phyloP scores from a whole-genome alignment of 1,284 basidiomycete genomes.

The Ganoderma resinaceum region DNA sequence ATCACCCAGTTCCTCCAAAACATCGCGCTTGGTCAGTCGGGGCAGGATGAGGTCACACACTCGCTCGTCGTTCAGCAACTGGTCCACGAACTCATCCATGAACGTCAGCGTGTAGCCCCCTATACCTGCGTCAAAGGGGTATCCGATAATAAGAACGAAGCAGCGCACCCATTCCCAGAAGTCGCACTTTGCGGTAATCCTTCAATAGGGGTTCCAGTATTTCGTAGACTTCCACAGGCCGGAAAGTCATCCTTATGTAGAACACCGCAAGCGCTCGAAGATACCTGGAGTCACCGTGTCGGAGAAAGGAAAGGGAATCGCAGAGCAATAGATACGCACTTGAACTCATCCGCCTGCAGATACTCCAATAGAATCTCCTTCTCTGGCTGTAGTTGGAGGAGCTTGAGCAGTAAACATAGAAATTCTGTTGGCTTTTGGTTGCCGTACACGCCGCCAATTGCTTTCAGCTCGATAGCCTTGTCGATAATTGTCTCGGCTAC shows the following conservation, averaged over 20 bases:
- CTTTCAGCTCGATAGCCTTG: conserved; percentile 83
- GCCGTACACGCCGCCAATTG: conserved; percentile 92
- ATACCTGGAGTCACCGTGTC: conserved; percentile 63
- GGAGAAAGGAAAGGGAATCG: not conserved
- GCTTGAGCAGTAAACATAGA: conserved; percentile 90
- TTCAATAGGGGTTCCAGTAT: conserved; percentile 93
- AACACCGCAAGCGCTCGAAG: conserved; percentile 92
- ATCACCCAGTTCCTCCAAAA: conserved; percentile 92
- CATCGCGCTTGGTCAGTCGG: conserved; percentile 84
- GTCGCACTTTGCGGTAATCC: conserved; percentile 91
- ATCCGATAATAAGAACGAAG: not conserved
- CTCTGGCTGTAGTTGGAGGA: conserved; percentile 97
- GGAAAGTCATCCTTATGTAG: conserved; percentile 96
- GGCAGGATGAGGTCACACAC: conserved; percentile 98
- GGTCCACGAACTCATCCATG: conserved; percentile 94
- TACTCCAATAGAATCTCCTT: conserved; percentile 97
- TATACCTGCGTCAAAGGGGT: conserved; percentile 37
- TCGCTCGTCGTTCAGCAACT: conserved; percentile 86
- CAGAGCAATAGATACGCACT: conserved; percentile 63
- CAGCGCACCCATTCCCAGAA: conserved; percentile 77
- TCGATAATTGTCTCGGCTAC: conserved; percentile 93
- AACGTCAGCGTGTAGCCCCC: conserved; percentile 85
- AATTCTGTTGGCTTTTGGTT: conserved; percentile 94
- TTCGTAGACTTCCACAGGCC: conserved; percentile 89
- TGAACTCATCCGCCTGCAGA: conserved; percentile 95